A percentile compares a stretch with the other conserved stretches of the same genome.
Conservation (phyloP, 1,284 basidiomycete species). For the Rhodotorula sp. region DNA sequence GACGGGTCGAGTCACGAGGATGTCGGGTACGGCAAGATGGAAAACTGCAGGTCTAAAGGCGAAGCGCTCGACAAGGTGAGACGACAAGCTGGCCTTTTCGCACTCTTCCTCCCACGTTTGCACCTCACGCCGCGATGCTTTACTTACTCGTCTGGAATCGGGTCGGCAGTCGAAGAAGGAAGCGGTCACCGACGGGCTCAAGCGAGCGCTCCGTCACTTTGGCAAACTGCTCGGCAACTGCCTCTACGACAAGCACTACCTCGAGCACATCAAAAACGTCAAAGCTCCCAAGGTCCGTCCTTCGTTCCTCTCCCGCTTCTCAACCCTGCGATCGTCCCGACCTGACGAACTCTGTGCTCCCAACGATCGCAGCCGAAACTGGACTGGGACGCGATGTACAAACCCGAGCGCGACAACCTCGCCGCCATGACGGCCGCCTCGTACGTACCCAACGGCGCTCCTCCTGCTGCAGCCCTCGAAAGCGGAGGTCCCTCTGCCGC, state of each 20-base stretch:
- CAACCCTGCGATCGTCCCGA: not conserved
- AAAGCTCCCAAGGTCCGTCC: conserved; percentile 69
- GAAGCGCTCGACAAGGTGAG: conserved; percentile 85
- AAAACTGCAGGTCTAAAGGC: conserved; percentile 81
- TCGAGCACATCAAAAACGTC: conserved; percentile 79
- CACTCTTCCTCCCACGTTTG: not conserved
- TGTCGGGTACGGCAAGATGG: conserved; percentile 81
- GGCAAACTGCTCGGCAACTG: conserved; percentile 95
- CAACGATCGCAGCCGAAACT: conserved; percentile 63
- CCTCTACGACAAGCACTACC: conserved; percentile 87
- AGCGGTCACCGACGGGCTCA: conserved; percentile 90
- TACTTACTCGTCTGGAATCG: not conserved
- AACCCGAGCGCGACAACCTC: conserved; percentile 48
- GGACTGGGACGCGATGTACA: conserved; percentile 67
- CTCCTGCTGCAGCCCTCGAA: not conserved
- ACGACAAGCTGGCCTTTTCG: not conserved
- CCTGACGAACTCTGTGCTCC: not conserved
- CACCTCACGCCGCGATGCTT: not conserved
- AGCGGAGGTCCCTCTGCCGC: not conserved
- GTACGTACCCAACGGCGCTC: not conserved
- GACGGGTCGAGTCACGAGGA: conserved; percentile 93
- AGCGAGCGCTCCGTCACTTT: conserved; percentile 85
- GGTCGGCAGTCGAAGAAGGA: conserved; percentile 84
- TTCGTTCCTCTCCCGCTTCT: not conserved
- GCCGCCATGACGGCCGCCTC: not conserved